These are phyloP conservation scores for Tetracladium setigerum DNA, from an alignment of 495 filamentous ascomycete species.

Conservation along the genomic window DNA sequence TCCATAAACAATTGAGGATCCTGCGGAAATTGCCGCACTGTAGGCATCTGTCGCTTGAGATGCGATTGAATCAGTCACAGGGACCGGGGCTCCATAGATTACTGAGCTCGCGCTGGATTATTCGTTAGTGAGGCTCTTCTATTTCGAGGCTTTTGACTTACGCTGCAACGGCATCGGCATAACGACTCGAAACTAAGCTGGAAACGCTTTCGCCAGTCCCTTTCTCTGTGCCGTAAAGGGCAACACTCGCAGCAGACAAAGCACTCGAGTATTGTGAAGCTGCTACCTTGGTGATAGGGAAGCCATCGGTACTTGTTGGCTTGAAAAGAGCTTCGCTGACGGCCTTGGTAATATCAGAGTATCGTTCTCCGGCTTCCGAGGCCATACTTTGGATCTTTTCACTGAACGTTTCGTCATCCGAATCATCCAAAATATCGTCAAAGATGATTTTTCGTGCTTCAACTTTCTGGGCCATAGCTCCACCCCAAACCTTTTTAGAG, in stretches of 20 bases:
- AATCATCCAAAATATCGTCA: constrained; percentile 44
- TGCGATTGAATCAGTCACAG: constrained; percentile 32
- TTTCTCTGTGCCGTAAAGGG: constrained; percentile 48
- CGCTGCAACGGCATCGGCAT: constrained; percentile 52
- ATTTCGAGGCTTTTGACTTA: constrained; percentile 8
- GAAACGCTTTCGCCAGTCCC: constrained; percentile 40
- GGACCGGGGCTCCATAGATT: constrained; percentile 53
- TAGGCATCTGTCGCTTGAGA: constrained; percentile 51
- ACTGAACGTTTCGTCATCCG: constrained; percentile 33
- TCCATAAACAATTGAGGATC: constrained; percentile 37
- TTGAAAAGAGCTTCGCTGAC: constrained; percentile 44
- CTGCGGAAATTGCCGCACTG: constrained; percentile 37
- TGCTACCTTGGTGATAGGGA: constrained; percentile 41
- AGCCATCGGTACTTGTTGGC: constrained; percentile 34
- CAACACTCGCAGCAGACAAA: constrained; percentile 47
- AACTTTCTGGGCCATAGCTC: constrained; percentile 47
- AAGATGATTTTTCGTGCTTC: constrained; percentile 41
- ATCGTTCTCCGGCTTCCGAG: constrained; percentile 40
- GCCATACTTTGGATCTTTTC: constrained; percentile 44
- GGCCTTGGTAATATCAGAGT: constrained; percentile 43
- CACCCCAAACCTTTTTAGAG: constrained; percentile 40
- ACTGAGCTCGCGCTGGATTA: constrained; percentile 42
- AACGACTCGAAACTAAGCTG: constrained; percentile 47
- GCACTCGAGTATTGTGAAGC: constrained; percentile 40
- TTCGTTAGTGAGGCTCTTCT: neutral